These are phyloP conservation scores for Luzula sylvatica DNA, from an alignment of 176 grass and related monocot species.

Conservation along the genomic window DNA sequence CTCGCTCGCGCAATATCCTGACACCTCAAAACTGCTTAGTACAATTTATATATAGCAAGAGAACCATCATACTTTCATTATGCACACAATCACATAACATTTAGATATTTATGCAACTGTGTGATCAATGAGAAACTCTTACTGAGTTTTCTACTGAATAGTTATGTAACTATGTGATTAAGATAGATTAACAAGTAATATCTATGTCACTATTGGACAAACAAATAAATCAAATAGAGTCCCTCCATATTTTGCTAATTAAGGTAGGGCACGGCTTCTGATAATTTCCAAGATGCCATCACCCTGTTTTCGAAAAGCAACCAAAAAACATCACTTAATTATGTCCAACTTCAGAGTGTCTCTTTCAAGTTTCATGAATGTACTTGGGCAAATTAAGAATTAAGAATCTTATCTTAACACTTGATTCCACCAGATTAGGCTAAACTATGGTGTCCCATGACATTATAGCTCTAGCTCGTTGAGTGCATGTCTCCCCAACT, in stretches of 20 bases:
- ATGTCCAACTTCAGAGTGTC: slow-evolving; percentile 1
- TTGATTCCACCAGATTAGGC: slow-evolving; percentile 16
- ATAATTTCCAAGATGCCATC: not conserved
- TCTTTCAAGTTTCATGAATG: not conserved
- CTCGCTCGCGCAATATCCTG: no score
- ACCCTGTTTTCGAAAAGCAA: not conserved
- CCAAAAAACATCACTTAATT: not conserved
- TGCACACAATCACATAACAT: no score
- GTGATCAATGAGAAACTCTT: no score
- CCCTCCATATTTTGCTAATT: not conserved
- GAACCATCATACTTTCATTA: no score
- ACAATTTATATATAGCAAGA: no score
- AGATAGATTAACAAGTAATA: not conserved
- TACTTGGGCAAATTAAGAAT: not conserved
- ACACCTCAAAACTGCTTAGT: no score
- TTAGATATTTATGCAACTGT: no score
- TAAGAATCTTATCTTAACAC: slow-evolving; percentile 11
- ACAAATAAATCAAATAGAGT: not conserved
- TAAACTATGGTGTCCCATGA: slow-evolving; percentile 6
- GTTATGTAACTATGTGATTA: not conserved
- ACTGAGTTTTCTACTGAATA: not conserved
- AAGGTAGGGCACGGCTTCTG: not conserved
- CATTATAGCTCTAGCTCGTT: not conserved
- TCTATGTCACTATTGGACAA: not conserved
- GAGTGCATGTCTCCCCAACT: slow-evolving; percentile 11